These are phyloP conservation scores for Panicum virgatum DNA, from an alignment of 202 grass and related monocot genomes.

Conservation along the genomic window DNA sequence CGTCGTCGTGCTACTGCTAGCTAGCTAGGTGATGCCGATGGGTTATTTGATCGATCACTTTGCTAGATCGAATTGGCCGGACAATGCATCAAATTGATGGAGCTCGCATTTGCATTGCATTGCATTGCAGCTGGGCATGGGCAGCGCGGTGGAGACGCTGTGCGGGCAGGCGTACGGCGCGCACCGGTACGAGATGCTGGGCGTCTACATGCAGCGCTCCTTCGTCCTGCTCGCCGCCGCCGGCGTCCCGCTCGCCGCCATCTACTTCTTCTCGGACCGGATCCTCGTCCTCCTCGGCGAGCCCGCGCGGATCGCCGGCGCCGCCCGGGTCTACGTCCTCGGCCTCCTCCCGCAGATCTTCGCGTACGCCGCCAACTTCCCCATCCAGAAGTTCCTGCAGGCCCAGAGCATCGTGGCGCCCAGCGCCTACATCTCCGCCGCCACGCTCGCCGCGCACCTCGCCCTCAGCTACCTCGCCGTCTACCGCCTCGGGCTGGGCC, in stretches of 20 bases:
- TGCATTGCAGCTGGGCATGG: background rate
- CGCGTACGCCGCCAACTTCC: constrained; percentile 85
- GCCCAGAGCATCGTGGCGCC: constrained; percentile 88
- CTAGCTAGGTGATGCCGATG: too few relatives aligned
- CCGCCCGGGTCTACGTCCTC: background rate
- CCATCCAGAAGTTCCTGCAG: constrained; percentile 93
- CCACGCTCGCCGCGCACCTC: background rate
- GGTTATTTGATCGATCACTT: too few relatives aligned
- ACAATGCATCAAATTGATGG: too few relatives aligned
- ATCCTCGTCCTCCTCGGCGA: constrained; percentile 60
- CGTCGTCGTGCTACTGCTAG: background rate
- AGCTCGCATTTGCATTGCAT: too few relatives aligned
- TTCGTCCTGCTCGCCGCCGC: constrained; percentile 61
- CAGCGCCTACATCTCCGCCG: constrained; percentile 55
- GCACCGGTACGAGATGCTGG: constrained; percentile 72
- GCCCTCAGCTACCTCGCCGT: background rate
- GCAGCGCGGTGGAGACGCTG: background rate
- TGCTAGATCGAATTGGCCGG: too few relatives aligned
- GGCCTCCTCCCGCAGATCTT: constrained; percentile 97
- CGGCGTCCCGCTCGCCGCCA: constrained; percentile 41
- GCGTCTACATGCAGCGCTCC: constrained; percentile 68
- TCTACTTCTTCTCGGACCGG: constrained; percentile 62
- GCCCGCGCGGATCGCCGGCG: constrained; percentile 44
- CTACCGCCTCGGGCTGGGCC: background rate
- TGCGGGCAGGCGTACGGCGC: constrained; percentile 32